Evolutionary conservation across 2,329 filamentous ascomycete species (phyloP).

Genomic region (Leptoxyphium fumago): DNA sequence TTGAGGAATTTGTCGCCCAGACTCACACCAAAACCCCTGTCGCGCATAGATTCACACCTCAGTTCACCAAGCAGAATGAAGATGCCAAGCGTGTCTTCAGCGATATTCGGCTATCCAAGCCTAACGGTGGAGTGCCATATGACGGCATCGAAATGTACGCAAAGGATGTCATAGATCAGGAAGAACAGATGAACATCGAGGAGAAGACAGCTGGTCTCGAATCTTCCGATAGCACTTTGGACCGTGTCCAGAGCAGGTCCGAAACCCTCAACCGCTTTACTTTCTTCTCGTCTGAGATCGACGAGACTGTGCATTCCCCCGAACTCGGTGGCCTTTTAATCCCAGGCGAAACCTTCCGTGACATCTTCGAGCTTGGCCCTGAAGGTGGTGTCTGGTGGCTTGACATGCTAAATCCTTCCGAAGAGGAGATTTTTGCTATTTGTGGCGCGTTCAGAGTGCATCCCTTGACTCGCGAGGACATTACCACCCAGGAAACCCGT

Average conservation of each 20-base stretch:
- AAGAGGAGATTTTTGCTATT: conserved; percentile 74
- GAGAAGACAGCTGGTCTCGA: conserved; percentile 29
- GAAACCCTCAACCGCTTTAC: conserved; percentile 62
- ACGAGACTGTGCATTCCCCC: conserved; percentile 81
- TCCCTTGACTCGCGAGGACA: conserved; percentile 90
- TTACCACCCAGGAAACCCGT: conserved; percentile 83
- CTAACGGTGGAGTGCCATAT: conserved; percentile 7
- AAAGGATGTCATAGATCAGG: conserved; percentile 22
- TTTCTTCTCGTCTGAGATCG: conserved; percentile 91
- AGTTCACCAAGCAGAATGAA: conserved; percentile 12
- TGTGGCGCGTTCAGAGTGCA: conserved; percentile 94
- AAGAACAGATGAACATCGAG: conserved; percentile 17
- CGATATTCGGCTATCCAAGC: conserved; percentile 37
- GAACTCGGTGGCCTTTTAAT: conserved; percentile 79
- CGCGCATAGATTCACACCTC: conserved; percentile 24
- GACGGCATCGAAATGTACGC: conserved; percentile 10
- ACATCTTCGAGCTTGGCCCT: conserved; percentile 60
- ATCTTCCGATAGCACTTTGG: conserved; percentile 13
- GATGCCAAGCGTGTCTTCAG: conserved; percentile 39
- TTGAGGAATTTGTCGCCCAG: conserved; percentile 77
- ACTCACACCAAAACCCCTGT: conserved; percentile 32
- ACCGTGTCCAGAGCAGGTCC: conserved; percentile 10
- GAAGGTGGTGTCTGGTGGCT: conserved; percentile 95
- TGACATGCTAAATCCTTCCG: conserved; percentile 78
- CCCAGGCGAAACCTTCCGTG: conserved; percentile 77